Evolutionary conservation across 2,329 filamentous ascomycete species (phyloP).

Genomic region (Fusarium tjaetaba): DNA sequence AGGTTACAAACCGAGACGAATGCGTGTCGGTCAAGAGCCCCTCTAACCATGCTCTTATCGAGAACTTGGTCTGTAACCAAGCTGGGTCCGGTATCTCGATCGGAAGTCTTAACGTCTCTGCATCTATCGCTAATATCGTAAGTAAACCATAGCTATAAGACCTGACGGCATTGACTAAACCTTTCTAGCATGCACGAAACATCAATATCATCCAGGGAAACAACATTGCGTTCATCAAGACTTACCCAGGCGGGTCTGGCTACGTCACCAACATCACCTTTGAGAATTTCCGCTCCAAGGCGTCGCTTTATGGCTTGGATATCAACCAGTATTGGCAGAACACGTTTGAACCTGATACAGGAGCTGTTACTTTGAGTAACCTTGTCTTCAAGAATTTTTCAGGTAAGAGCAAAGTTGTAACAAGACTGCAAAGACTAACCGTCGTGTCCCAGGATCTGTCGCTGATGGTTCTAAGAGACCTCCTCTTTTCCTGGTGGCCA

Average conservation of each 20-base stretch:
- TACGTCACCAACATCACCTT: background rate
- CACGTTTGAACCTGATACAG: background rate
- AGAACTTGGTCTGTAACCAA: background rate
- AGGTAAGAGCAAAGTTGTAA: background rate
- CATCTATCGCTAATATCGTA: background rate
- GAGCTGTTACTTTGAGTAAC: background rate
- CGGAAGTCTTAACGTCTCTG: background rate
- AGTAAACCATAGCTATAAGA: accelerated
- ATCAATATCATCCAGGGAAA: background rate
- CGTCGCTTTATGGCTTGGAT: background rate
- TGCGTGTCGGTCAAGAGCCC: background rate
- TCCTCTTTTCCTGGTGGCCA: background rate
- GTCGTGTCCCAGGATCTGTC: background rate
- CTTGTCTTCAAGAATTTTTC: background rate
- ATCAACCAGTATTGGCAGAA: conserved; percentile 1
- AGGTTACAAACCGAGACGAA: background rate
- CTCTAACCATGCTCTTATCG: background rate
- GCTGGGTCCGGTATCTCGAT: background rate
- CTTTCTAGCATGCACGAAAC: background rate
- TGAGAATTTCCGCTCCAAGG: background rate
- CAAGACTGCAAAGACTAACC: too few relatives aligned
- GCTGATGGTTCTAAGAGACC: background rate
- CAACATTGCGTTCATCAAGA: background rate
- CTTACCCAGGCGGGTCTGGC: background rate
- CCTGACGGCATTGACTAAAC: accelerated